Base-by-base conservation (phyloP, 805 yeast genomes). In the Candida ficus region DNA sequence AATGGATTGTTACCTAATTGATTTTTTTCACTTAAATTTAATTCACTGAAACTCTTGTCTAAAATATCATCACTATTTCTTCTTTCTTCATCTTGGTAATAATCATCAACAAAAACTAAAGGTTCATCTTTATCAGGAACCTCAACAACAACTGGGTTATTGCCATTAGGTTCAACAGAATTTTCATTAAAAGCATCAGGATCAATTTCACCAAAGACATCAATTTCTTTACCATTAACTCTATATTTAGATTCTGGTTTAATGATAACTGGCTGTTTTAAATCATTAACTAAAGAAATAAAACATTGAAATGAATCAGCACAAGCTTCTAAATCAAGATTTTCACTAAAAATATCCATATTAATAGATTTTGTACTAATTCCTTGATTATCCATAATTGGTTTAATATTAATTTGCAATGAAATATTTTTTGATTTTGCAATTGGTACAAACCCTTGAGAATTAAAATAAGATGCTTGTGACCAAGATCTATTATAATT, bases 261-360 rank as follows among this genome's bases (percentile, higher is more conserved):
- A 29, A 83, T 78, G 7, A 70, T 60, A 2, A 85, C 60, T 0
- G 90, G 89, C 12, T 76, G 76, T 50, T 83, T 85, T 50, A 90
- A 64, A 52, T 88, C 95, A 44, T 76, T 79, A 9, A 81, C 47
- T 8, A 85, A 52, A 46, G 83, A 95, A 2, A 78, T 45, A 31
- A 90, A 59, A 11, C 91, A 76, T 52, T 86, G 83, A 0, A 80
- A 71, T 0, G 96, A 87, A 56, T 90, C 98, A 1, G 96, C 91
- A 64, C 96, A 89, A 3, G 81, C 43, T 20, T 78, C 79, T 1
- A 82, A 34, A 17, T 63, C 66, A 13, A 73, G 56, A 14, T 63
- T 63, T 41, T 77, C 84, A 7, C 76, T 47, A 38, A 68, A 69
- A 9, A 79, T 53, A 35, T 71, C 73, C 23, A 80, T 33, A 36